Conservation (phyloP, 1,284 basidiomycete genomes). For the Abortiporus biennis region DNA sequence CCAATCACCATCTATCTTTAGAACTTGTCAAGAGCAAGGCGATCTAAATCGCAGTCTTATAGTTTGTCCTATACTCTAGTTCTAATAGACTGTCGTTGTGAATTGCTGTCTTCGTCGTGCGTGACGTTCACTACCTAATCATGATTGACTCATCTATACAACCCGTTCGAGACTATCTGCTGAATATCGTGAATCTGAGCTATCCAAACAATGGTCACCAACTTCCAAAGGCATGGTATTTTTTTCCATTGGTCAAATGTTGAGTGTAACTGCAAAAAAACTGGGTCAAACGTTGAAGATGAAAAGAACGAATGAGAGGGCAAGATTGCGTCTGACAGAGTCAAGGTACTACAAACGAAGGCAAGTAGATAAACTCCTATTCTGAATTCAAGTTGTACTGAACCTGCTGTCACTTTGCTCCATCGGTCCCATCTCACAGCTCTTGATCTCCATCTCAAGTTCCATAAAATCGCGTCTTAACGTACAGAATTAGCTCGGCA, state of each 20-base stretch:
- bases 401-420: constrained; percentile 42
- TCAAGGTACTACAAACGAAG: constrained; percentile 51
- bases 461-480: constrained; percentile 56
- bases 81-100: no score
- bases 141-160: no score
- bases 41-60: constrained; percentile 48
- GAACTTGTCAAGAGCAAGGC: constrained; percentile 69
- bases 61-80: constrained; percentile 6
- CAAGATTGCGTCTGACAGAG: constrained; percentile 51
- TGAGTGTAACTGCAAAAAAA: constrained; percentile 57
- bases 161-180: no score
- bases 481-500: constrained; percentile 74
- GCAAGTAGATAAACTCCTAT: constrained; percentile 24
- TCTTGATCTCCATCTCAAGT: constrained; percentile 42
- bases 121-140: no score
- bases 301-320: constrained; percentile 49
- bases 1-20: constrained; percentile 21
- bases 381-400: neutral
- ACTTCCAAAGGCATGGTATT: no score
- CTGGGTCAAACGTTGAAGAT: constrained; percentile 48
- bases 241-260: no score
- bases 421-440: constrained; percentile 34
- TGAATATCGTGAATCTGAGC: no score
- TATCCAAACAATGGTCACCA: no score
- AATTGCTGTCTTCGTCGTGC: no score